Evolutionary conservation across 306 rosid species (phyloP).

Genomic region (Argentina anserina): DNA sequence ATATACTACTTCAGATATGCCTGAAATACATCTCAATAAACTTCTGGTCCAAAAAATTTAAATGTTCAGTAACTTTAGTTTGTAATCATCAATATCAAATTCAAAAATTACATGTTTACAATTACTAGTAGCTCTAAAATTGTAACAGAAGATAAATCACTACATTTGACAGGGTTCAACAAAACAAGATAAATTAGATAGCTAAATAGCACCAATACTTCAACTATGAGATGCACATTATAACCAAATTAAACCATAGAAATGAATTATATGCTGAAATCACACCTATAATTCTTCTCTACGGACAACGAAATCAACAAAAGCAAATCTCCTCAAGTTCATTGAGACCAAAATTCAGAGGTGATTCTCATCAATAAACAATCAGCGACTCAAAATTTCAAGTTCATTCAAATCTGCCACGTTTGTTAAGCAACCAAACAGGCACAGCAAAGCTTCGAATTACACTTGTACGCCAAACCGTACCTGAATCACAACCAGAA

Average conservation of each 20-base stretch:
- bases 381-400: background rate
- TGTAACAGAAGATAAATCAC: background rate
- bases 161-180: background rate
- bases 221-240: background rate
- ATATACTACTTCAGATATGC: background rate
- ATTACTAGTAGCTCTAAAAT: background rate
- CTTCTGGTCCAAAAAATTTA: background rate
- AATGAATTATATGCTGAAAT: background rate
- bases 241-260: background rate
- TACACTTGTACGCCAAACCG: background rate
- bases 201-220: background rate
- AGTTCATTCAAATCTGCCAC: background rate
- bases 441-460: background rate
- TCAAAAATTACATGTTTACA: too few species aligned
- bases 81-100: background rate
- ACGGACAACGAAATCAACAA: background rate
- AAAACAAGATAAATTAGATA: background rate
- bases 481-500: conserved; percentile 12
- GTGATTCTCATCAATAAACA: background rate
- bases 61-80: background rate
- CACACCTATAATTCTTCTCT: background rate
- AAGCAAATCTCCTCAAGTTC: background rate
- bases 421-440: conserved; percentile 16
- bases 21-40: background rate
- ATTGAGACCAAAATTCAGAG: background rate